phyloP scores from a whole-genome alignment of 2,329 filamentous ascomycete genomes.

The Fusarium bactridioides region DNA sequence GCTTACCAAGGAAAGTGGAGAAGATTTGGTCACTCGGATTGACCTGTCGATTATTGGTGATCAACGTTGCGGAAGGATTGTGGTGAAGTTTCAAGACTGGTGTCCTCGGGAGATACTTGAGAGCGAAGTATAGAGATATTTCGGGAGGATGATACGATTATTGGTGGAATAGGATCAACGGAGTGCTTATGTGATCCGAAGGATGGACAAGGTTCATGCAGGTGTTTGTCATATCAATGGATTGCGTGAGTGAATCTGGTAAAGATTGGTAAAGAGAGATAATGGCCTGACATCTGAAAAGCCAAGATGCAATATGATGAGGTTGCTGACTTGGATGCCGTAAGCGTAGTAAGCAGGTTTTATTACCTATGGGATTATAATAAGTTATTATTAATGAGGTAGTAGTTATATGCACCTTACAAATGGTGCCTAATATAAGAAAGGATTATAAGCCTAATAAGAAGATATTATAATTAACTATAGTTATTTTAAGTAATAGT shows the following conservation, averaged over 20 bases:
- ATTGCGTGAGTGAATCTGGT: no score
- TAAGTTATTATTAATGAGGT: accelerated
- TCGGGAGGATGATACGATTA: background rate
- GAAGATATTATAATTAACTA: background rate
- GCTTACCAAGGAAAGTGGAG: background rate
- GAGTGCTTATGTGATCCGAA: background rate
- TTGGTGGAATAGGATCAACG: background rate
- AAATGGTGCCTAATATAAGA: no score
- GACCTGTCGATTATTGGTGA: background rate
- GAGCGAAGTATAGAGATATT: background rate
- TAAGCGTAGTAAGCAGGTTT: accelerated
- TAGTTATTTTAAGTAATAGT: background rate
- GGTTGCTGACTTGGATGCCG: background rate
- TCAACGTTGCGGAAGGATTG: background rate
- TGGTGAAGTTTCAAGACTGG: background rate
- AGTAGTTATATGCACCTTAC: no score
- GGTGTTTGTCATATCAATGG: background rate
- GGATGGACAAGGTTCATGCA: background rate
- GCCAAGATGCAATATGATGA: background rate
- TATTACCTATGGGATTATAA: background rate
- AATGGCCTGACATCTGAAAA: background rate
- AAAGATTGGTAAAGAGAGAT: background rate
- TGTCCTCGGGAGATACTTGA: background rate
- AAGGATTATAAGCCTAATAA: background rate
- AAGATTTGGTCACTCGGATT: background rate